Percentiles rank a stretch among this genome's conserved stretches.
These are phyloP conservation scores for Exophiala aquamarina DNA, from an alignment of 2,329 filamentous ascomycete species.

Conservation along the genomic window DNA sequence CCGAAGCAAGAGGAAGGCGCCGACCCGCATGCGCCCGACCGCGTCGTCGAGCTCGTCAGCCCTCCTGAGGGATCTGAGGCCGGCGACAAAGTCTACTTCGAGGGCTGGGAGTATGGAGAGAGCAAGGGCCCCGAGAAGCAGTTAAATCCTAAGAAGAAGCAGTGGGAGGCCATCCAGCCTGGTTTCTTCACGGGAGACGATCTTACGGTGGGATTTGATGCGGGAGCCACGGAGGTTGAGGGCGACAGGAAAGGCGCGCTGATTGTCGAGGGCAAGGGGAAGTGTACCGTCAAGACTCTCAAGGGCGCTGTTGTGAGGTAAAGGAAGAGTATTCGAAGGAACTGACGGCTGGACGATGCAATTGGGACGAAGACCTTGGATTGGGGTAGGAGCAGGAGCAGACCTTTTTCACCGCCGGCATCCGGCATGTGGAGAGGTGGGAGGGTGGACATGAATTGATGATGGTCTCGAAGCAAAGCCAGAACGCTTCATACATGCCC, in stretches of 20 bases:
- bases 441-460: too few relatives aligned
- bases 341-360: too few relatives aligned
- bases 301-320: constrained; percentile 60
- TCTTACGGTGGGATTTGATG: constrained; percentile 85
- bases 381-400: too few relatives aligned
- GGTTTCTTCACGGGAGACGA: constrained; percentile 86
- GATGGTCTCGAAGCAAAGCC: too few relatives aligned
- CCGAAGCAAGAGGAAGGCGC: constrained; percentile 74
- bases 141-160: constrained; percentile 99
- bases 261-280: constrained; percentile 70
- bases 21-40: constrained; percentile 77
- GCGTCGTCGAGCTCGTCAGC: constrained; percentile 76
- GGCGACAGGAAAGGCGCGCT: constrained; percentile 62
- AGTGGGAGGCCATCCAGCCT: constrained; percentile 96
- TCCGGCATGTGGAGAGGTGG: too few relatives aligned
- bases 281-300: constrained; percentile 80
- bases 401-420: too few relatives aligned
- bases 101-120: constrained; percentile 83
- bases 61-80: constrained; percentile 77
- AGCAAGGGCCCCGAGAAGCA: constrained; percentile 69
- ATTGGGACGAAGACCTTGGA: too few relatives aligned
- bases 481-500: too few relatives aligned
- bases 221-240: constrained; percentile 69
- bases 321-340: too few relatives aligned
- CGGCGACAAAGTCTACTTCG: constrained; percentile 87